Evolutionary conservation across 768 basidiomycete species (phyloP).

Genomic region (Amyloporia xantha): DNA sequence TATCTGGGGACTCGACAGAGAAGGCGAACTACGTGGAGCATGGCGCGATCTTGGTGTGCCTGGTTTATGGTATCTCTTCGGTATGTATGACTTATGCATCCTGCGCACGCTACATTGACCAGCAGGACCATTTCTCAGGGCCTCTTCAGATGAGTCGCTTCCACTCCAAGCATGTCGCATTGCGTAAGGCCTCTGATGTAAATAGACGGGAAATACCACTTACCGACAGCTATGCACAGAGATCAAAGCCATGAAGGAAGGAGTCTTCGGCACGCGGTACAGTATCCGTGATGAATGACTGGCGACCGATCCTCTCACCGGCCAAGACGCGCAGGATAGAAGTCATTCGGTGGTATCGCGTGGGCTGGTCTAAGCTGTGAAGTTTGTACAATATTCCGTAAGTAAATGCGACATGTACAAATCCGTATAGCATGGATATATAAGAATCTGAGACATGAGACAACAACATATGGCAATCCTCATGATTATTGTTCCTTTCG

Average conservation of each 20-base stretch:
- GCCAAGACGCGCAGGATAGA: too few species aligned
- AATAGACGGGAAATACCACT: neutral
- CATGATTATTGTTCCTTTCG: too few species aligned
- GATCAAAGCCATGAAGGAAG: constrained; percentile 45
- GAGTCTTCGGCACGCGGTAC: constrained; percentile 2
- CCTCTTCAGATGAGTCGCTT: constrained; percentile 58
- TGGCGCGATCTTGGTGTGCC: constrained; percentile 48
- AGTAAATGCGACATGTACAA: too few species aligned
- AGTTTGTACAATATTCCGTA: too few species aligned
- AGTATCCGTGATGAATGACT: too few species aligned
- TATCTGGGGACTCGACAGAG: constrained; percentile 58
- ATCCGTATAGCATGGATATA: too few species aligned
- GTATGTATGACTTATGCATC: constrained; percentile 22
- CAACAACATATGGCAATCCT: too few species aligned
- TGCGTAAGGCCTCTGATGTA: constrained; percentile 34
- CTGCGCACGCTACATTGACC: neutral
- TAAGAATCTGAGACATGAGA: too few species aligned
- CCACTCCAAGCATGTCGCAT: constrained; percentile 59
- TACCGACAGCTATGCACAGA: constrained; percentile 32
- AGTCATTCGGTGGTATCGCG: too few species aligned
- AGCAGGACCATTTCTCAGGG: constrained; percentile 25
- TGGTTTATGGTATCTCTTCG: constrained; percentile 54
- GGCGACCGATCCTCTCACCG: too few species aligned
- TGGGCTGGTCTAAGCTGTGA: too few species aligned
- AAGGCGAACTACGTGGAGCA: constrained; percentile 47